Evolutionary conservation across 805 yeast genomes (phyloP).

Genomic region (Candida xyloterini): DNA sequence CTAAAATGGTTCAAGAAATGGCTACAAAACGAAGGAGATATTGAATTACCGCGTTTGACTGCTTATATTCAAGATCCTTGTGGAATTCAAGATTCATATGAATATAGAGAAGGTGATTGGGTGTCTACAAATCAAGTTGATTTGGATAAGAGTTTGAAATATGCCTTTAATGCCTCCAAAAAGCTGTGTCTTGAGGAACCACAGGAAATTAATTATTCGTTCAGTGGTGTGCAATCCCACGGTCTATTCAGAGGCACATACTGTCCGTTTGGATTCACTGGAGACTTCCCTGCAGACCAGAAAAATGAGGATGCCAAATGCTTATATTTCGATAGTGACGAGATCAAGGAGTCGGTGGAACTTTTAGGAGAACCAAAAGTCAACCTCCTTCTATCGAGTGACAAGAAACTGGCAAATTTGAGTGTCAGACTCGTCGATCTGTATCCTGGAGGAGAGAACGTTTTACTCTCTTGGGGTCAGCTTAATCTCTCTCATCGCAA

Average conservation of each 20-base stretch:
- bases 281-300: constrained; percentile 47
- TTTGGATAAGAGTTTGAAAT: constrained; percentile 17
- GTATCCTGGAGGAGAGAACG: constrained; percentile 36
- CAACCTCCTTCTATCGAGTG: constrained; percentile 34
- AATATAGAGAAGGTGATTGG: constrained; percentile 40
- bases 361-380: constrained; percentile 39
- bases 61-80: constrained; percentile 44
- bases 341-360: constrained; percentile 24
- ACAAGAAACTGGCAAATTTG: constrained; percentile 38
- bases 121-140: constrained; percentile 27
- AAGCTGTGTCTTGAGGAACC: constrained; percentile 6
- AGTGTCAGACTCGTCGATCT: constrained; percentile 41
- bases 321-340: constrained; percentile 34
- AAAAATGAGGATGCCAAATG: constrained; percentile 41
- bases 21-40: constrained; percentile 26
- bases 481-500: constrained; percentile 41
- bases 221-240: constrained; percentile 38
- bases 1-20: constrained; percentile 41
- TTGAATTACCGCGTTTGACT: constrained; percentile 35
- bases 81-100: constrained; percentile 37
- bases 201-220: constrained; percentile 13
- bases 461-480: constrained; percentile 46
- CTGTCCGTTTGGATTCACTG: constrained; percentile 46
- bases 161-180: constrained; percentile 12
- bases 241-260: constrained; percentile 44